Base-by-base conservation (phyloP, 2,329 filamentous ascomycete genomes). In the Verticillium nubilum region DNA sequence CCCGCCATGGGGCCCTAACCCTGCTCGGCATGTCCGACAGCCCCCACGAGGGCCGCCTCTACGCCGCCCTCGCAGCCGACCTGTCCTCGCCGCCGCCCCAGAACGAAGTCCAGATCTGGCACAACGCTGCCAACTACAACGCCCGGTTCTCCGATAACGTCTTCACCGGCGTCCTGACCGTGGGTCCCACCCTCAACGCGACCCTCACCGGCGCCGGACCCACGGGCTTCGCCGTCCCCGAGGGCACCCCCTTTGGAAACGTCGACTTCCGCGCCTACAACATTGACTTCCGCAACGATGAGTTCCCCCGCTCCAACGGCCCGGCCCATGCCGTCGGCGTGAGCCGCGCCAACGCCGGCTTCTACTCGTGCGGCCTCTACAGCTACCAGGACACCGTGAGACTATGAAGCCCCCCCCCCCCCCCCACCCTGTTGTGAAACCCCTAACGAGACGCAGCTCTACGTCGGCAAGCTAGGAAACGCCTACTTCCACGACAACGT, bases 341-440 rank as follows among this genome's bases (percentile, higher is more conserved):
- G 5, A 83, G 81, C 62, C 81, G 84, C 52, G 85, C 87, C 0
- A 89, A 89, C 67, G 80, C 84, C 0, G 85, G 85, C 0, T 89
- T 90, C 67, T 90, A 89, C 68, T 82, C 82, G 54, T 86, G 83
- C 54, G 84, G 86, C 0, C 84, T 89, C 65, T 86, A 86, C 67
- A 86, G 82, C 60, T 89, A 86, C 66, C 87, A 89, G 71, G 87
- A 90, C 62, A 90, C 87, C 7, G 84, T 81, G 60, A 58, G 74
- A 28, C 35, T 42, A 9, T 31, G 3, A 10, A 31, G 29, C 29
- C 13, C 29, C 9, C 29, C 29, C 29, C 9, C 4, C 29, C 29
- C 6, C 6, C 29, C 76, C 75, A 59, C 12, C 25, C 28, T 5
- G 1, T 17, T 31, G 10, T n/a, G n/a, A 13, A 28, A 3, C 28